These are phyloP conservation scores for Rhodomyrtus psidioides DNA, from an alignment of 441 rosid genomes.

Conservation along the genomic window DNA sequence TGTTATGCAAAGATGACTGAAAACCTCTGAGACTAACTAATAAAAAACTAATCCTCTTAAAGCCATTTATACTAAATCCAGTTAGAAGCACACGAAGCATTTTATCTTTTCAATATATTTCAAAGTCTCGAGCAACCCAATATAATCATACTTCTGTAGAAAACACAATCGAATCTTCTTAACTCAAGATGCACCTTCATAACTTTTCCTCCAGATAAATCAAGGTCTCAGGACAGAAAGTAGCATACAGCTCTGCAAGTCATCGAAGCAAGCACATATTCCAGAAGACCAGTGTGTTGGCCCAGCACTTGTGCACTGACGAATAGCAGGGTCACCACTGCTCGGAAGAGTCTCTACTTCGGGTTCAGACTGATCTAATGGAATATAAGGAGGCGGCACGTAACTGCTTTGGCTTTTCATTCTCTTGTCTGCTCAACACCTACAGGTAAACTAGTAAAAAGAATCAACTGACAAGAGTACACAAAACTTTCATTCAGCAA, in stretches of 20 bases:
- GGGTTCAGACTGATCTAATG: slow-evolving; percentile 51
- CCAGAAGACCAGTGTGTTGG: slow-evolving; percentile 80
- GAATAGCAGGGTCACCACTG: slow-evolving; percentile 14
- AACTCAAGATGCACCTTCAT: too few species aligned
- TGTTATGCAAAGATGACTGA: too few species aligned
- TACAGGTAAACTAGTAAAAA: neutral
- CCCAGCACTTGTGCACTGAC: slow-evolving; percentile 7
- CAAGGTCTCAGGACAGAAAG: slow-evolving; percentile 60
- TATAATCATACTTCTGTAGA: too few species aligned
- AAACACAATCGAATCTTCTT: too few species aligned
- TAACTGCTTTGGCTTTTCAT: slow-evolving; percentile 56
- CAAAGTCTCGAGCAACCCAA: too few species aligned
- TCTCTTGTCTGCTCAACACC: neutral
- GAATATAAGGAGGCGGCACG: slow-evolving; percentile 75
- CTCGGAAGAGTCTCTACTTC: slow-evolving; percentile 23
- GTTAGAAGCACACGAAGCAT: too few species aligned
- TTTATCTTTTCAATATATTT: too few species aligned
- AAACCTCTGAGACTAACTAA: too few species aligned
- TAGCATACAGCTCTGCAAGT: slow-evolving; percentile 94
- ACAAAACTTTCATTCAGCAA: neutral
- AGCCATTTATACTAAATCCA: too few species aligned
- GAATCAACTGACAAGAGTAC: neutral
- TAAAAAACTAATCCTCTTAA: too few species aligned
- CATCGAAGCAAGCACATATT: slow-evolving; percentile 96
- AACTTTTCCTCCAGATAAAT: too few species aligned